Evolutionary conservation across 495 filamentous ascomycete genomes (phyloP), one percentile per base, ranked within the genome.

Genomic region (Halenospora varia): DNA sequence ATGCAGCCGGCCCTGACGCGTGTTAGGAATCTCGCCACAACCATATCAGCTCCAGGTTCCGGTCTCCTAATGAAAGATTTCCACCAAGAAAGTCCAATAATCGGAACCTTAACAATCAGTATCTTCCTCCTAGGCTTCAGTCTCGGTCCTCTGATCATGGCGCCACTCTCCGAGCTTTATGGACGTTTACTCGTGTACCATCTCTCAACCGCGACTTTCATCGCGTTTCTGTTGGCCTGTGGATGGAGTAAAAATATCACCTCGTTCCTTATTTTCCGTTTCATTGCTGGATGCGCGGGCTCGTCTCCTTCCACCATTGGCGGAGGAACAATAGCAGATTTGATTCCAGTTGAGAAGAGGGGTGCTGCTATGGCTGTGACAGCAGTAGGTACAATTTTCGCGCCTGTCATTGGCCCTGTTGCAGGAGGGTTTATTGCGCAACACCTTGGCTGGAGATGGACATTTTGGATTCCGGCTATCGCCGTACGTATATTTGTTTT

Each of bases 401-500:
- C 77, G 0, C 80, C 82, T 1, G 72, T 79, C 0, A 54, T 87
- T 9, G 82, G 81, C 2, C 85, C 84, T 0, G 72, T 86, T 0
- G 71, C 88, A 6, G 86, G 86, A 1, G 86, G 86, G 0, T 53
- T 88, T 0, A 67, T 89, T 0, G 70, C 74, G 6, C 73, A 85
- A 23, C 85, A 77, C 40, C 71, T 88, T 0, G 84, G 82, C 1
- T 90, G 86, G 87, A 63, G 80, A 24, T 73, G 77, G 48, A 85
- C 87, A 42, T 92, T 89, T 65, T 89, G 85, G 85, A 45, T 45
- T 45, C 18, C 10, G 19, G 23, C 47, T n/a, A 49, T 25, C 22
- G 23, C 23, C 10, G 19, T 49, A 13, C 8, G 47, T 49, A 24
- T 49, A 23, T 40, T 1, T 57, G 65, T 1, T 75, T 76, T 29